These are phyloP conservation scores for Ulota crispa DNA, from an alignment of 225 moss, liverwort and hornwort genomes.

Conservation along the genomic window DNA sequence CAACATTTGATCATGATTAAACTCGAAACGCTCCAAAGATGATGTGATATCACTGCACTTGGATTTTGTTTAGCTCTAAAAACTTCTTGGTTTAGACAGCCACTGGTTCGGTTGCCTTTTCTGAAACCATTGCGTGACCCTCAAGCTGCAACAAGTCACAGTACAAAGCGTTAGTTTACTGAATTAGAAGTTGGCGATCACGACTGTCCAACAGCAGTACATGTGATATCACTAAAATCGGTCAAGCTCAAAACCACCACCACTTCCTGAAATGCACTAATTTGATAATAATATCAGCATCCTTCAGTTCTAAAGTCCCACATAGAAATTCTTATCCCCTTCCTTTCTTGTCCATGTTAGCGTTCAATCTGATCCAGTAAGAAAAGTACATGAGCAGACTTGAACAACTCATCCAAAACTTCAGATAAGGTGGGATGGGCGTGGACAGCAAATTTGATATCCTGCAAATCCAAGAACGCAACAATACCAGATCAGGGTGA, in stretches of 20 bases:
- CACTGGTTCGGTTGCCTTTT: conserved; percentile 35
- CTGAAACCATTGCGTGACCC: conserved; percentile 27
- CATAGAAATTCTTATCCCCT: neutral
- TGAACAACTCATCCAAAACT: conserved; percentile 95
- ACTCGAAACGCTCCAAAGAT: conserved; percentile 11
- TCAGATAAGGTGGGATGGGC: conserved; percentile 96
- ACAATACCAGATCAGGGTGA: neutral
- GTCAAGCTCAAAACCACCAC: neutral
- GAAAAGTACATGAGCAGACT: conserved; percentile 73
- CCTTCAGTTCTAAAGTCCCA: neutral
- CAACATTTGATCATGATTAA: conserved; percentile 3
- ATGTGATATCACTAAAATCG: neutral
- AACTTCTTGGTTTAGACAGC: conserved; percentile 23
- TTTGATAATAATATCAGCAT: neutral
- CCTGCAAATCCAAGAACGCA: conserved; percentile 46
- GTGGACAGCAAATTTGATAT: conserved; percentile 91
- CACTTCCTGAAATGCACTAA: conserved; percentile 1
- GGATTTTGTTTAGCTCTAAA: neutral
- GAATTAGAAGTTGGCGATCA: neutral
- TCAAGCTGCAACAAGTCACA: conserved; percentile 43
- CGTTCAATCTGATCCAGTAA: neutral
- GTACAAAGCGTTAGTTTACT: neutral
- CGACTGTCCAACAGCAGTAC: neutral
- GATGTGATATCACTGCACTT: neutral
- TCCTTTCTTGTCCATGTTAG: neutral